Evolutionary conservation across 441 rosid genomes (phyloP), one percentile per base, ranked within the genome.

Genomic region (Adansonia grandidieri): DNA sequence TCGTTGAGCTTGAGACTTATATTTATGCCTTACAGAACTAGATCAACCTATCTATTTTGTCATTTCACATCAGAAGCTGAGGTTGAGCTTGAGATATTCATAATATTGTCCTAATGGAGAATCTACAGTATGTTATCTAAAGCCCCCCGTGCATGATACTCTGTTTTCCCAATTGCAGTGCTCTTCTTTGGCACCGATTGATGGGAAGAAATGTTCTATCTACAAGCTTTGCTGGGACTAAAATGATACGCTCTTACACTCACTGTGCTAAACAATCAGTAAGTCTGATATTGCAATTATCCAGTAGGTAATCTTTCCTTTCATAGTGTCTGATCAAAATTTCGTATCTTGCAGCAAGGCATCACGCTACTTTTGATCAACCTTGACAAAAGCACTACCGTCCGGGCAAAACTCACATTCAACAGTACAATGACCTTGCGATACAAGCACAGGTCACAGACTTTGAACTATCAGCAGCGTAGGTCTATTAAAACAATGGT

Each of bases 241-340:
- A 89, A 42, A 93, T 86, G 73, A 86, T 92, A 37, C 90, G 96
- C 4, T 78, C 96, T 1, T 94, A 96, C 77, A 81, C 95, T 42
- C 98, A 96, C 73, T 94, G 98, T 73, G 89, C 97, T 71, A 93
- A 91, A 85, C 85, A 86, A 78, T 91, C 97, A 0, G 94, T 93
- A 83, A 81, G 93, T 57, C 67, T 15, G 0, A 40, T 51, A 57
- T 10, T 42, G 19, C 20, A 56, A 19, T 15, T 14, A 80, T 42
- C 62, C 15, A 15, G 53, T 37, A 40, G 66, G 20, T 3, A 19
- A 48, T 2, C 40, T 5, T 37, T 19, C 42, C 9, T 74, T 61
- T 78, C 75, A 8, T 70, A 28, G 47, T 45, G 64, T 72, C 77
- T 80, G 78, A 84, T 20, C 54, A 51, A 70, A 28, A 37, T 15